phyloP scores from a whole-genome alignment of 2,329 filamentous ascomycete species.

The Knufia fluminis region DNA sequence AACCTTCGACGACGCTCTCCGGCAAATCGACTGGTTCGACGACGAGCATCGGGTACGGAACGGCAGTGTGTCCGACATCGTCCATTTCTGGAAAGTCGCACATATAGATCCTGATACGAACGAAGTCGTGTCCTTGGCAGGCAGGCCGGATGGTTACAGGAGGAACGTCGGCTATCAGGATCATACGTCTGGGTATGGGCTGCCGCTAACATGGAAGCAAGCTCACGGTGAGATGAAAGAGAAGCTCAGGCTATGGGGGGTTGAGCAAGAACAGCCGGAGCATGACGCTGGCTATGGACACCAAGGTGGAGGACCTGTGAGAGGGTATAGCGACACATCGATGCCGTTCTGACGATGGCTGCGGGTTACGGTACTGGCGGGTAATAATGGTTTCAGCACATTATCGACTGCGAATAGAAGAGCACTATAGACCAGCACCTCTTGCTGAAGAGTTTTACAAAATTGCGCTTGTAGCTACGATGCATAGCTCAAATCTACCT shows the following conservation, averaged over 20 bases:
- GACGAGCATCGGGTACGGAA: not conserved
- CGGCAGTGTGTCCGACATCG: not conserved
- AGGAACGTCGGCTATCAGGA: not conserved
- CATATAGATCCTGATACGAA: not conserved
- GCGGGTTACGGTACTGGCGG: too few species aligned
- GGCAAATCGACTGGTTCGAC: not conserved
- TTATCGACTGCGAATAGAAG: too few species aligned
- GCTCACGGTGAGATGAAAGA: not conserved
- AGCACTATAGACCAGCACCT: too few species aligned
- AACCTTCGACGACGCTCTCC: not conserved
- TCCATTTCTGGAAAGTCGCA: not conserved
- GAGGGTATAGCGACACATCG: not conserved
- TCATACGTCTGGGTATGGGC: not conserved
- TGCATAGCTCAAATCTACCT: too few species aligned
- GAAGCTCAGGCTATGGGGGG: not conserved
- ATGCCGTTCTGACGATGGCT: too few species aligned
- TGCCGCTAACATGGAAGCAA: not conserved
- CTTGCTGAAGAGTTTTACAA: too few species aligned
- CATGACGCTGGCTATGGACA: not conserved
- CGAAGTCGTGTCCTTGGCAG: not conserved
- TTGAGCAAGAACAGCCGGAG: not conserved
- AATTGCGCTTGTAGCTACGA: too few species aligned
- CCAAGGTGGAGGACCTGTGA: not conserved
- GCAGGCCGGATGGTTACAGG: not conserved
- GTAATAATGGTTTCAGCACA: too few species aligned